phyloP scores from a whole-genome alignment of 495 filamentous ascomycete species.

The Diplogelasinospora grovesii region DNA sequence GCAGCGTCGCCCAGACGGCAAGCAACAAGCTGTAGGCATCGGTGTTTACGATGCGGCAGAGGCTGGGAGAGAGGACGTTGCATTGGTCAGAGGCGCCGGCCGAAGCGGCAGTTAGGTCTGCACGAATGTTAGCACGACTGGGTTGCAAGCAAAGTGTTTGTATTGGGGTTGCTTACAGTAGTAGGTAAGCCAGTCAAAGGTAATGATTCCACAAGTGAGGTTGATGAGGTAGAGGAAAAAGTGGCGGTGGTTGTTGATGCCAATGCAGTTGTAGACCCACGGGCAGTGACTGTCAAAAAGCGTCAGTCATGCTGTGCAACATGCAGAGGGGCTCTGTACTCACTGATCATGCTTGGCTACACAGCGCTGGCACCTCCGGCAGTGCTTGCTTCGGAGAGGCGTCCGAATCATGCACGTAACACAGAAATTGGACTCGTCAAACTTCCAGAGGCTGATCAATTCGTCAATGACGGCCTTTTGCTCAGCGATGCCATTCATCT shows the following conservation, averaged over 20 bases:
- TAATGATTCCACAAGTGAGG: constrained; percentile 66
- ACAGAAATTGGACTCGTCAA: constrained; percentile 92
- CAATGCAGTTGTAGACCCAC: constrained; percentile 96
- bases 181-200: constrained; percentile 47
- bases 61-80: constrained; percentile 62
- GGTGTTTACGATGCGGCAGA: constrained; percentile 68
- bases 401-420: constrained; percentile 87
- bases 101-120: constrained; percentile 30
- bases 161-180: constrained; percentile 26
- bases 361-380: constrained; percentile 81
- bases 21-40: constrained; percentile 81
- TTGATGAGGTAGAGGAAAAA: constrained; percentile 84
- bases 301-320: constrained; percentile 32
- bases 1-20: constrained; percentile 67
- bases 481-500: constrained; percentile 75
- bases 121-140: not conserved
- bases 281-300: constrained; percentile 76
- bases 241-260: constrained; percentile 88
- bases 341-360: constrained; percentile 97
- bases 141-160: constrained; percentile 3
- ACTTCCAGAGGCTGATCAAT: constrained; percentile 74
- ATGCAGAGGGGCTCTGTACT: constrained; percentile 25
- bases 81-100: constrained; percentile 46
- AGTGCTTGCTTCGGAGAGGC: constrained; percentile 92
- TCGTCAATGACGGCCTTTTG: constrained; percentile 85